These are phyloP conservation scores for Clonostachys solani DNA, from an alignment of 2,329 filamentous ascomycete genomes.

Conservation along the genomic window DNA sequence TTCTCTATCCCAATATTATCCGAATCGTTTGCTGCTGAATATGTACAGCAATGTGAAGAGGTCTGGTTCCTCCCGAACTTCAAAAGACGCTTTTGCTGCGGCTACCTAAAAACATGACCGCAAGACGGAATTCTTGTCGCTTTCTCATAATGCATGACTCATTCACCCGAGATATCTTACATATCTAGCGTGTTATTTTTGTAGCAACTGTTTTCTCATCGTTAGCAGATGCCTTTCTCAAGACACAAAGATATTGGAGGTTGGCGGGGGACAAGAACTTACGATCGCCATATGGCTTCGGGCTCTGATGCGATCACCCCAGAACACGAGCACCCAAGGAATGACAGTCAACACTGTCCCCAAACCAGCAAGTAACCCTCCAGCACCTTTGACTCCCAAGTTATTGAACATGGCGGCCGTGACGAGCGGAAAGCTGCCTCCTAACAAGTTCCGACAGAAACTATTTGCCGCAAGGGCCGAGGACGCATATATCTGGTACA, in stretches of 20 bases:
- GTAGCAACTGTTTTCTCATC: background rate
- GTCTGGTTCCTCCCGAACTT: too few species aligned
- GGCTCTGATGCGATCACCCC: constrained; percentile 69
- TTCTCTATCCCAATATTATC: too few species aligned
- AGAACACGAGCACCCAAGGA: constrained; percentile 83
- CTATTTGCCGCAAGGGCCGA: constrained; percentile 83
- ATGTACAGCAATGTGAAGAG: too few species aligned
- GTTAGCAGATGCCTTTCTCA: background rate
- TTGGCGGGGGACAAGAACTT: background rate
- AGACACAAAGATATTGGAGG: background rate
- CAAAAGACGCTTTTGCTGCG: too few species aligned
- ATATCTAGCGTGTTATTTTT: background rate
- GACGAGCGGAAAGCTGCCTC: constrained; percentile 76
- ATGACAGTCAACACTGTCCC: constrained; percentile 66
- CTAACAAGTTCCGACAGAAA: constrained; percentile 80
- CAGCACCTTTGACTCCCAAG: constrained; percentile 67
- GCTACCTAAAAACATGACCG: too few species aligned
- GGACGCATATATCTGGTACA: constrained; percentile 79
- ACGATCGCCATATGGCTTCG: constrained; percentile 59
- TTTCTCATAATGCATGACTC: too few species aligned
- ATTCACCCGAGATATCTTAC: too few species aligned
- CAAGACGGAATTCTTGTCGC: too few species aligned
- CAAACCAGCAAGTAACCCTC: constrained; percentile 72
- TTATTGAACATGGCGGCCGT: constrained; percentile 69
- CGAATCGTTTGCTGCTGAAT: too few species aligned